Percentiles rank a stretch among this genome's conserved stretches.
Evolutionary conservation across 257 asterid genomes (phyloP).

Genomic region (Gentiana straminea): DNA sequence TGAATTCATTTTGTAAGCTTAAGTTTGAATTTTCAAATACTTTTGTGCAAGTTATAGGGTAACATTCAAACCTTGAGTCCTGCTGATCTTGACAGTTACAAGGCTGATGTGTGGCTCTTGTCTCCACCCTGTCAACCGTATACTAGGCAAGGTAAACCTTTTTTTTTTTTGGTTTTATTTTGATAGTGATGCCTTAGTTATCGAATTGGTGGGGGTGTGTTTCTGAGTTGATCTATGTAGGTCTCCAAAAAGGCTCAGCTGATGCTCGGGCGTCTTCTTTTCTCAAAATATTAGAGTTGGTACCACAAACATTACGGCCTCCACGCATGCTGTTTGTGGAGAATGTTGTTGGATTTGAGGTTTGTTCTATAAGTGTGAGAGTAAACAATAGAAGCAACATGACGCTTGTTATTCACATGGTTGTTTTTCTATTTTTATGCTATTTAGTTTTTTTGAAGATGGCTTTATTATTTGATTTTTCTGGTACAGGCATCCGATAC

Average conservation of each 20-base stretch:
- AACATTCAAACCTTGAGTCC: slow-evolving; percentile 88
- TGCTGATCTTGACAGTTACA: slow-evolving; percentile 61
- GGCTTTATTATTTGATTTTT: not conserved
- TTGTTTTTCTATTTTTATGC: not conserved
- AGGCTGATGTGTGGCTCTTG: slow-evolving; percentile 78
- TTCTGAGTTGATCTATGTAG: slow-evolving; percentile 26
- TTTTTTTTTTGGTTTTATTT: not conserved
- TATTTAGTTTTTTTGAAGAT: not conserved
- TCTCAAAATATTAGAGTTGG: slow-evolving; percentile 70
- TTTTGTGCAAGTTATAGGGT: slow-evolving; percentile 48
- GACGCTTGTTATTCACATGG: not conserved
- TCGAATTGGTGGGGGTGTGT: slow-evolving; percentile 6
- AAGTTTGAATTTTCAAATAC: slow-evolving; percentile 1
- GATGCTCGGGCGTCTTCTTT: slow-evolving; percentile 95
- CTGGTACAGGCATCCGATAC: slow-evolving; percentile 78
- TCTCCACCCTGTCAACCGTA: slow-evolving; percentile 99
- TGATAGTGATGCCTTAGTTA: not conserved
- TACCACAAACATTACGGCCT: slow-evolving; percentile 55
- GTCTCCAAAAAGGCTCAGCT: slow-evolving; percentile 84
- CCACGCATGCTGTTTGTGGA: slow-evolving; percentile 85
- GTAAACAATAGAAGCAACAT: not conserved
- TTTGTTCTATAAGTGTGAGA: slow-evolving; percentile 14
- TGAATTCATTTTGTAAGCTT: not conserved
- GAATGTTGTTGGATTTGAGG: slow-evolving; percentile 99
- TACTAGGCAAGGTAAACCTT: slow-evolving; percentile 75